These are phyloP conservation scores for Trametes versicolor DNA, from an alignment of 1,284 basidiomycete species.

Conservation along the genomic window DNA sequence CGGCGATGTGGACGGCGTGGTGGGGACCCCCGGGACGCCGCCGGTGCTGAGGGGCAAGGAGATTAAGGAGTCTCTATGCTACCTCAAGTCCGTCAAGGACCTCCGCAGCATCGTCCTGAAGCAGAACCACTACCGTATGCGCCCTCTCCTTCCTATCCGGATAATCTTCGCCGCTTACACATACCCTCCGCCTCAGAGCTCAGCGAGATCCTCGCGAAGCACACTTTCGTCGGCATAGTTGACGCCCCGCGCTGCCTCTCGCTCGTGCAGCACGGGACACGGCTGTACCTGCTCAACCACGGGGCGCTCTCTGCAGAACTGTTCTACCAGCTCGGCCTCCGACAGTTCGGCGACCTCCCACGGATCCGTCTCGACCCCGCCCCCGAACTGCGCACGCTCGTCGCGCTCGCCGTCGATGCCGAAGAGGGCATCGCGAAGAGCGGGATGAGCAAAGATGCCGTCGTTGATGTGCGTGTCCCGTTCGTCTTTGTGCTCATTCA, in stretches of 20 bases:
- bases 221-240: conserved; percentile 94
- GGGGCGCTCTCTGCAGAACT: conserved; percentile 89
- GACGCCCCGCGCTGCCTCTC: conserved; percentile 81
- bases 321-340: conserved; percentile 93
- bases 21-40: conserved; percentile 18
- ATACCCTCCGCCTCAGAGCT: conserved; percentile 62
- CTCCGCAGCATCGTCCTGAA: conserved; percentile 72
- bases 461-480: conserved; percentile 74
- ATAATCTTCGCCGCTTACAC: conserved; percentile 1
- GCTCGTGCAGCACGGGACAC: conserved; percentile 89
- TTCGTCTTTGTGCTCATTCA: background rate
- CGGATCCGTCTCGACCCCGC: conserved; percentile 86
- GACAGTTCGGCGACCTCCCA: conserved; percentile 90
- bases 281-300: conserved; percentile 92
- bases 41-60: conserved; percentile 52
- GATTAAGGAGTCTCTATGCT: conserved; percentile 83
- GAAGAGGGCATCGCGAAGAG: conserved; percentile 67
- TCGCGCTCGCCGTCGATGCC: conserved; percentile 83
- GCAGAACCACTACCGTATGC: conserved; percentile 76
- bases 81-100: conserved; percentile 80
- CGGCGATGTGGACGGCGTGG: conserved; percentile 15
- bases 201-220: conserved; percentile 85
- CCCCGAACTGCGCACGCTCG: conserved; percentile 74
- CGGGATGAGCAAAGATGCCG: conserved; percentile 61
- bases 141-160: background rate